A percentile compares a stretch with the other conserved stretches of the same genome.
Evolutionary conservation across 2,329 filamentous ascomycete genomes (phyloP).

Genomic region (Apiospora arundinis): DNA sequence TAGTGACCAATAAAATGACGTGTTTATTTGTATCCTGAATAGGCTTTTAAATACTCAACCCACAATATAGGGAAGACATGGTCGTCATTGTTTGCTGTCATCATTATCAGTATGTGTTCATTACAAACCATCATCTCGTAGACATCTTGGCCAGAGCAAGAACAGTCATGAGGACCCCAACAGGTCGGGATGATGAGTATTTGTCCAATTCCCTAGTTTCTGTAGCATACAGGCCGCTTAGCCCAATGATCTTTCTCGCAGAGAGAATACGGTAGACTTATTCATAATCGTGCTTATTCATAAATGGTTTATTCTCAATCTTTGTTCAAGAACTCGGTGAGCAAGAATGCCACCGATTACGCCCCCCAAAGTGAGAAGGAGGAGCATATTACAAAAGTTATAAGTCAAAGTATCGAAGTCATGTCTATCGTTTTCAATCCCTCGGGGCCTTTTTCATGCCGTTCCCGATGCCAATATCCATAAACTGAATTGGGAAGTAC

Average conservation of each 20-base stretch:
- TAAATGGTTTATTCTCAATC: background rate
- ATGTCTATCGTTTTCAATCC: background rate
- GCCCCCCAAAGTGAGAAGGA: background rate
- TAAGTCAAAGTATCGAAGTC: constrained; percentile 7
- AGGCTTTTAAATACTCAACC: too few relatives aligned
- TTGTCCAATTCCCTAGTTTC: too few relatives aligned
- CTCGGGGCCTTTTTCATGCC: background rate
- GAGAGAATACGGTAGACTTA: background rate
- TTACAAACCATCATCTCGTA: too few relatives aligned
- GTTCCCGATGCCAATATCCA: background rate
- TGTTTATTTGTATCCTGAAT: too few relatives aligned
- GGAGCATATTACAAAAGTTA: constrained; percentile 9
- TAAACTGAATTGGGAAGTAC: background rate
- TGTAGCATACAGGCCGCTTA: too few relatives aligned
- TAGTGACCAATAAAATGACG: too few relatives aligned
- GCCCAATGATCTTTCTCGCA: background rate
- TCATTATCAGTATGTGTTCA: too few relatives aligned
- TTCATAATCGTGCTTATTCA: background rate
- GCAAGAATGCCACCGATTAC: background rate
- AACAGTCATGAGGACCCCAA: too few relatives aligned
- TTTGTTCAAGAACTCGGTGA: constrained; percentile 7
- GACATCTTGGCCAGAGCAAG: too few relatives aligned
- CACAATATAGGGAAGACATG: too few relatives aligned
- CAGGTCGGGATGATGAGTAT: too few relatives aligned
- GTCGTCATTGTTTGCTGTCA: too few relatives aligned